Base-by-base conservation (phyloP, 805 yeast genomes). In the Yamadazyma olivae region DNA sequence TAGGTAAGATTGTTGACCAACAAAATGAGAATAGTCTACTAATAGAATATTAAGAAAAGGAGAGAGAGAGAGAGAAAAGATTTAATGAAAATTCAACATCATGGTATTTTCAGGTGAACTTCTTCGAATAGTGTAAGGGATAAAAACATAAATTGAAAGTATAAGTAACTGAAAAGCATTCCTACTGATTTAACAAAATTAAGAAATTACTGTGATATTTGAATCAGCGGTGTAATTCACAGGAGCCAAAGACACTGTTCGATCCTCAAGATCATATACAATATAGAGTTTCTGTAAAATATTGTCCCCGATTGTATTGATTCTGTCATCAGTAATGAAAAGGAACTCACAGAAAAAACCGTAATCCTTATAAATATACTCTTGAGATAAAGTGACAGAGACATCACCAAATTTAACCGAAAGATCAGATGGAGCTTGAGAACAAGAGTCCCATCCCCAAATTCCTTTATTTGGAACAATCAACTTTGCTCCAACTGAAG, bases 241-340 rank as follows among this genome's bases (percentile, higher is more conserved):
- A 35, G 53, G 63, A 5, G 66, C 84, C 50, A 83, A 44, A 4
- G 84, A 77, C 21, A 83, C 60, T 46, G 74, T 68, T 33, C 59
- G 57, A 48, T 72, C 71, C 22, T 78, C 85, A 35, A 80, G 58
- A 54, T 83, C 81, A 55, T 73, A 80, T 9, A 80, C 84, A 17
- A 77, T 66, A 54, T 81, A 83, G 3, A 79, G 78, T 39, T 74
- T 70, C 36, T 85, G 67, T 45, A 84, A 59, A 49, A 83, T 74
- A 31, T 74, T 70, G 50, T 81, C 89, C 8, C 93, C 93, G 31
- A 44, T 44, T 12, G 39, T 39, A n/a, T n/a, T n/a, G n/a, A n/a
- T n/a, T 9, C 30, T 31, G 3, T 18, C 19, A 15, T 35, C 21
- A 9, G 33, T 31, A 23, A 40, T 21, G 5, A 41, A 26, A 15